phyloP scores from a whole-genome alignment of 768 basidiomycete genomes.

The Suillus bovinus region DNA sequence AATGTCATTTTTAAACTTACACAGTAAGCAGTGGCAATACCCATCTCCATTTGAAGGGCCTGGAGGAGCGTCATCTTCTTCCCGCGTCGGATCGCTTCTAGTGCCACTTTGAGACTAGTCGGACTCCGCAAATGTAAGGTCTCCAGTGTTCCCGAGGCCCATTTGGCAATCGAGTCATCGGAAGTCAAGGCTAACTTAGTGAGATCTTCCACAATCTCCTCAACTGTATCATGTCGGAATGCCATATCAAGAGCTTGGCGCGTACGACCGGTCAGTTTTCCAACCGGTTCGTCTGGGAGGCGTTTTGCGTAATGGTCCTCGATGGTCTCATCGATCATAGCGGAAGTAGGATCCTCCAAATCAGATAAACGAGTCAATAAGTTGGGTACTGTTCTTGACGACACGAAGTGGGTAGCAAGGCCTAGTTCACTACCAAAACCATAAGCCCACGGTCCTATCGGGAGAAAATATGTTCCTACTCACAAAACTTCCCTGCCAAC shows the following conservation, averaged over 20 bases:
- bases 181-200: slow-evolving; percentile 37
- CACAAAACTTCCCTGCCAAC: slow-evolving; percentile 85
- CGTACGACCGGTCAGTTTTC: slow-evolving; percentile 56
- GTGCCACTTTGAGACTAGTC: slow-evolving; percentile 89
- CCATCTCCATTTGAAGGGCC: slow-evolving; percentile 81
- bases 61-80: slow-evolving; percentile 59
- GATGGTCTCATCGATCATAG: slow-evolving; percentile 67
- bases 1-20: slow-evolving; percentile 50
- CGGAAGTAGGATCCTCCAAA: slow-evolving; percentile 35
- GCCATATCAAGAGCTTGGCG: slow-evolving; percentile 80
- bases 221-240: slow-evolving; percentile 72
- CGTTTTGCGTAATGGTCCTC: slow-evolving; percentile 62
- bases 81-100: slow-evolving; percentile 77
- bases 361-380: slow-evolving; percentile 68
- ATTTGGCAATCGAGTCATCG: slow-evolving; percentile 53
- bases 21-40: slow-evolving; percentile 86
- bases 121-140: slow-evolving; percentile 76
- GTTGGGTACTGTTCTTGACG: slow-evolving; percentile 69
- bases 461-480: slow-evolving; percentile 33
- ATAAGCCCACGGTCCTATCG: slow-evolving; percentile 12
- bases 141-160: slow-evolving; percentile 74
- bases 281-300: slow-evolving; percentile 52
- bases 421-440: slow-evolving; percentile 70
- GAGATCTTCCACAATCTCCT: slow-evolving; percentile 66
- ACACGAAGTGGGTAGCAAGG: slow-evolving; percentile 91